These are phyloP conservation scores for Syncephalastrum sp. DNA, from an alignment of 371 early-diverging fungal species.

Conservation along the genomic window DNA sequence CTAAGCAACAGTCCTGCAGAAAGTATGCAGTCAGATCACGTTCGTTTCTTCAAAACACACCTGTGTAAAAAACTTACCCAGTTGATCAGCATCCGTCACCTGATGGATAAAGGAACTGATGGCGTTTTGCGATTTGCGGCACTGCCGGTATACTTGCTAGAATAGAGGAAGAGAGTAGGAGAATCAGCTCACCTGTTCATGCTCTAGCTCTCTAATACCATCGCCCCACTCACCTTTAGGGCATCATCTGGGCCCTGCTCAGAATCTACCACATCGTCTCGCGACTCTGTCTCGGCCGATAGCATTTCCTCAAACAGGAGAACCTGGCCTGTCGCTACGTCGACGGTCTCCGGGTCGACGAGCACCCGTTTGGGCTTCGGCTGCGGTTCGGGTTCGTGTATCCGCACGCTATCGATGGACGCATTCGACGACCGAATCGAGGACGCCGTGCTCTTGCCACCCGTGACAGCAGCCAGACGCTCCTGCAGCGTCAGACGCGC, in stretches of 20 bases:
- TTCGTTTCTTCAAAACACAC: background rate
- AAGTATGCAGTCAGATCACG: background rate
- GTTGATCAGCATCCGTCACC: slow-evolving; percentile 30
- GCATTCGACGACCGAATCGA: slow-evolving; percentile 7
- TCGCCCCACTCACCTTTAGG: slow-evolving; percentile 18
- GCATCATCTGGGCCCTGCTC: slow-evolving; percentile 18
- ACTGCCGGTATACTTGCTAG: slow-evolving; percentile 44
- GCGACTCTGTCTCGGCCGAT: slow-evolving; percentile 11
- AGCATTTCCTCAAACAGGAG: slow-evolving; percentile 23
- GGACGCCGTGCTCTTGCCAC: slow-evolving; percentile 15
- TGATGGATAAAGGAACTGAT: slow-evolving; percentile 35
- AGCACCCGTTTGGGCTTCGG: background rate
- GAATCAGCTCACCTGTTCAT: background rate
- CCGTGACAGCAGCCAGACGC: slow-evolving; percentile 39
- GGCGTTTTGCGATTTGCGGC: slow-evolving; percentile 26
- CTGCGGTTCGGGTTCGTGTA: slow-evolving; percentile 3
- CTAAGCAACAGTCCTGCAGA: slow-evolving; percentile 26
- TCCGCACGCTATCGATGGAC: slow-evolving; percentile 8
- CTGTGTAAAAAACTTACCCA: slow-evolving; percentile 30
- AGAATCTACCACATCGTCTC: slow-evolving; percentile 14
- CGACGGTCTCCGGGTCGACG: slow-evolving; percentile 8
- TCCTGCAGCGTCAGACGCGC: slow-evolving; percentile 43
- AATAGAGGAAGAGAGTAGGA: background rate
- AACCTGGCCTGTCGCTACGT: slow-evolving; percentile 11
- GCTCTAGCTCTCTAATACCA: background rate